These are phyloP conservation scores for Liquidambar formosana DNA, from an alignment of 164 flowering plant species.

Conservation along the genomic window DNA sequence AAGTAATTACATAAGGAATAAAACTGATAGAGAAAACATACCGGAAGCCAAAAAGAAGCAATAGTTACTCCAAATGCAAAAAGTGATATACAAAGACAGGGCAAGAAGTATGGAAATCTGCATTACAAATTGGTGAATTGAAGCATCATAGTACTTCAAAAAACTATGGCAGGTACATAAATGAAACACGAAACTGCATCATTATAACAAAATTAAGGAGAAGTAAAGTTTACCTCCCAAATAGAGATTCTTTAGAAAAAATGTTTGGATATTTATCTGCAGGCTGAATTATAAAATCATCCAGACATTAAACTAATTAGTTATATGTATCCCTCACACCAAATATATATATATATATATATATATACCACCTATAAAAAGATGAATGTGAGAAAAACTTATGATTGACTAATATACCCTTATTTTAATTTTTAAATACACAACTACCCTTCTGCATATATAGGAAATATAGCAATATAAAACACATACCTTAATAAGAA, in stretches of 20 bases:
- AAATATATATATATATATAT: background rate
- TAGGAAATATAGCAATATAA: too few species aligned
- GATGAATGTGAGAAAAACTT: too few species aligned
- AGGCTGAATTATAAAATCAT: constrained; percentile 21
- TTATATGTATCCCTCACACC: background rate
- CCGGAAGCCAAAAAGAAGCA: constrained; percentile 41
- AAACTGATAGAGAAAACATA: constrained; percentile 9
- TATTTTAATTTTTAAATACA: too few species aligned
- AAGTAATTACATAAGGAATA: too few species aligned
- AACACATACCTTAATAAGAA: too few species aligned
- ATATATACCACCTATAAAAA: too few species aligned
- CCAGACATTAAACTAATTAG: background rate
- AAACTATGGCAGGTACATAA: background rate
- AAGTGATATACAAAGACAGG: constrained; percentile 40
- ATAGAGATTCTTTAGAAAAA: constrained; percentile 28
- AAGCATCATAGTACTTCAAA: background rate
- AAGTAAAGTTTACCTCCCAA: constrained; percentile 28
- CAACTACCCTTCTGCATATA: too few species aligned
- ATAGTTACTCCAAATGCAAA: constrained; percentile 32
- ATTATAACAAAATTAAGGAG: background rate
- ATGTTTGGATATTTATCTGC: constrained; percentile 38
- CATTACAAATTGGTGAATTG: constrained; percentile 8
- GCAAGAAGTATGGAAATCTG: constrained; percentile 54
- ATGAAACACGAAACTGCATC: background rate
- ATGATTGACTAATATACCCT: background rate